phyloP scores from a whole-genome alignment of 495 filamentous ascomycete genomes.

The Penicillium macrosclerotiorum region DNA sequence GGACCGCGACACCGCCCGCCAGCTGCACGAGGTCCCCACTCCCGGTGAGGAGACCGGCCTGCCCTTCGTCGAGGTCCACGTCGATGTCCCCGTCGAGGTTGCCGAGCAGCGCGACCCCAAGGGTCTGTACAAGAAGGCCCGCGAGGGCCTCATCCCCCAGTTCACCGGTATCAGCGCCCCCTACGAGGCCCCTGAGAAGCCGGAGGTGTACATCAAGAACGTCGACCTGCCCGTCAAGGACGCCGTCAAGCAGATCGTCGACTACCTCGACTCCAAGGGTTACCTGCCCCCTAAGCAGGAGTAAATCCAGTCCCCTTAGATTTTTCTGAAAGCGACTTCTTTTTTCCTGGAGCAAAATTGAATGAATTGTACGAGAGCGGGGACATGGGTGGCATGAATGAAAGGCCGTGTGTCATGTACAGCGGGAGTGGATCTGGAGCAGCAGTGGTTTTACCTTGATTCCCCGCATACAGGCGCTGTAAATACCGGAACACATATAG shows the following conservation, averaged over 20 bases:
- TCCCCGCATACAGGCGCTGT: slow-evolving; percentile 16
- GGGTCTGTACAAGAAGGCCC: slow-evolving; percentile 95
- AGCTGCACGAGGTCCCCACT: slow-evolving; percentile 62
- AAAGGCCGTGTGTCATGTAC: slow-evolving; percentile 8
- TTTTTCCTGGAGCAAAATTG: too few relatives aligned
- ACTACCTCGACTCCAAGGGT: slow-evolving; percentile 67
- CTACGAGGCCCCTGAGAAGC: slow-evolving; percentile 83
- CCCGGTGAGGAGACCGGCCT: slow-evolving; percentile 54
- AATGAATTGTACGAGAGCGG: too few relatives aligned
- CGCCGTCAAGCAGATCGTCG: slow-evolving; percentile 77
- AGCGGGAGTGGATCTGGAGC: slow-evolving; percentile 12
- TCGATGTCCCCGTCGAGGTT: slow-evolving; percentile 82
- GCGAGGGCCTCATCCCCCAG: slow-evolving; percentile 89
- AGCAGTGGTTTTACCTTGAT: slow-evolving; percentile 8
- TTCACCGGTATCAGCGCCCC: slow-evolving; percentile 92
- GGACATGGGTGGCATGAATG: background rate
- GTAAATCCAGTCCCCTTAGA: too few relatives aligned
- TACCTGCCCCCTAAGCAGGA: slow-evolving; percentile 54
- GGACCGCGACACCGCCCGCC: slow-evolving; percentile 78
- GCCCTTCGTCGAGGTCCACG: slow-evolving; percentile 88
- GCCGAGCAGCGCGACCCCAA: slow-evolving; percentile 97
- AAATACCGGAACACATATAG: slow-evolving; percentile 15
- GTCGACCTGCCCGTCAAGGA: slow-evolving; percentile 77
- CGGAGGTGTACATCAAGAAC: slow-evolving; percentile 83
- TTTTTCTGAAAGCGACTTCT: too few relatives aligned